Base-by-base conservation (phyloP, 2,329 filamentous ascomycete species). In the Colletotrichum higginsianum region DNA sequence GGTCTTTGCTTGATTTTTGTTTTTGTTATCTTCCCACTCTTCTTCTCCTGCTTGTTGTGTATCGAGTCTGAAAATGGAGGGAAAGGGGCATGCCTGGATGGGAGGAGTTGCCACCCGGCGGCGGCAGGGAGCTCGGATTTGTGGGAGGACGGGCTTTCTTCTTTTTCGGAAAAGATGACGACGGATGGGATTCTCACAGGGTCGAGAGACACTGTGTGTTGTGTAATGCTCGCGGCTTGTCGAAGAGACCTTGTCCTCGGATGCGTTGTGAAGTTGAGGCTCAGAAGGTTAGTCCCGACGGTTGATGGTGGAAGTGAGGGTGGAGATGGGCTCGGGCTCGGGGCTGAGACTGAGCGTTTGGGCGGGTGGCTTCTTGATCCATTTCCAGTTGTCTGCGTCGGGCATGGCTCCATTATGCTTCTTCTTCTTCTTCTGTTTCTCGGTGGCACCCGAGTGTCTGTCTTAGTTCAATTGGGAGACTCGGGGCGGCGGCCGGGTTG, bases 1-100 rank as follows among this genome's bases (percentile, higher is more conserved):
- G 58, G 58, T 50, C 58, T 61, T 61, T 61, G 58, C 58, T 61
- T 49, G 44, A 2, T n/a, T 11, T 16, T 16, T 7, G 4, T 8
- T 18, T 1, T 9, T 2, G 3, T 11, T 26, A 6, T 26, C n/a
- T 53, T 11, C 15, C 30, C 4, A 12, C 7, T 11, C 9, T 35
- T 18, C 26, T 4, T 2, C 5, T n/a, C n/a, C n/a, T 18, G 18
- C 35, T 55, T 13, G 18, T 2, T 21, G 53, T 21, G 53, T 40
- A 40, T 56, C 13, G 30, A 7, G 18, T n/a, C 21, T n/a, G 30
- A 38, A 11, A n/a, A 38, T 5, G 5, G 11, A 18, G 15, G 15
- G 15, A 18, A 38, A 15, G 35, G 53, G 21, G 15, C 11, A 56
- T 21, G 53, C 30, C 26, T 56, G 53, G 53, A 56, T 35, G 30